These are phyloP conservation scores for Lodderomyces oxycetoniae DNA, from an alignment of 1,139 yeast species.

Conservation along the genomic window DNA sequence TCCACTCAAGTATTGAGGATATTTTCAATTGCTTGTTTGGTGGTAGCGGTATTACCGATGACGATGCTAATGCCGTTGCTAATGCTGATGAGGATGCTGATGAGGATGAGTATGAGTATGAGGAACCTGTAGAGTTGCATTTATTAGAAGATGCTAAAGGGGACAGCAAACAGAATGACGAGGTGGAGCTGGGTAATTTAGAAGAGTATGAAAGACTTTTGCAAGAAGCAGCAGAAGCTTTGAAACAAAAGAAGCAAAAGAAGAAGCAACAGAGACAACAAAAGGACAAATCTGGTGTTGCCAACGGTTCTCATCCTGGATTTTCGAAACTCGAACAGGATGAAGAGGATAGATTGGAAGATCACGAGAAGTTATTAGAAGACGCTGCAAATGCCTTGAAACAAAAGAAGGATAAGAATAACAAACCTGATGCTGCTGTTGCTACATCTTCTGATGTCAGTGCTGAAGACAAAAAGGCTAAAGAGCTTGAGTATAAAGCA, in stretches of 20 bases:
- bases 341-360: conserved; percentile 4
- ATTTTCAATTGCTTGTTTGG: conserved; percentile 12
- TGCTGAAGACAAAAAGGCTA: conserved; percentile 4
- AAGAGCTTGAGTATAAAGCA: conserved; percentile 14
- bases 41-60: not conserved
- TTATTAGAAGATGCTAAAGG: too few species aligned
- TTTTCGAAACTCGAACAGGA: conserved; percentile 1
- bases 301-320: too few species aligned
- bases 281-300: not conserved
- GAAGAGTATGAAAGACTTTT: conserved; percentile 7
- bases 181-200: conserved; percentile 7
- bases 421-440: conserved; percentile 1
- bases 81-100: conserved; percentile 3
- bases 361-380: conserved; percentile 6
- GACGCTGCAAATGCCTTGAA: conserved; percentile 7
- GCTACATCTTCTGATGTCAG: conserved; percentile 4
- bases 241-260: conserved; percentile 4
- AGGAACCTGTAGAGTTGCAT: conserved; percentile 1
- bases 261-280: conserved; percentile 2
- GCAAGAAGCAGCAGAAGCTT: conserved; percentile 6
- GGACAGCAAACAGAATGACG: too few species aligned
- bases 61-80: not conserved
- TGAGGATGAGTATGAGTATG: conserved; percentile 3
- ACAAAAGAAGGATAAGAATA: conserved; percentile 6
- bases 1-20: conserved; percentile 13